These are phyloP conservation scores for Hanseniaspora vineae DNA, from an alignment of 805 yeast species.

Conservation along the genomic window DNA sequence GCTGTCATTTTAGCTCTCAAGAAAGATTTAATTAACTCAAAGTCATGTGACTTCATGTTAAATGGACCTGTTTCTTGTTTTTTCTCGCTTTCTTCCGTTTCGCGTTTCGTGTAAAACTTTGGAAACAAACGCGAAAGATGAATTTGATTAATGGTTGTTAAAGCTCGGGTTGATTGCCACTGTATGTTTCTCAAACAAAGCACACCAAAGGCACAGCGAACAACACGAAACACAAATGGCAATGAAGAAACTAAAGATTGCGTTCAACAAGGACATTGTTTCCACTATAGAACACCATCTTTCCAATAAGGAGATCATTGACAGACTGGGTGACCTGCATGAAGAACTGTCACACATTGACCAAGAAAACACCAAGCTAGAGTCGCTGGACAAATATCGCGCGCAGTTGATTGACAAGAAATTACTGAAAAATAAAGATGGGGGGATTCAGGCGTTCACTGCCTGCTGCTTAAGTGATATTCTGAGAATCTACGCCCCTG, in stretches of 20 bases:
- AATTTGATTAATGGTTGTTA: no score
- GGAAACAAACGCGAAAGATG: no score
- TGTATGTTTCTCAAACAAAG: no score
- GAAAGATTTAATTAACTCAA: no score
- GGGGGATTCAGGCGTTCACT: conserved; percentile 54
- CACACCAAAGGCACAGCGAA: neutral
- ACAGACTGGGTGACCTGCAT: conserved; percentile 43
- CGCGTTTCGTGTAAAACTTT: no score
- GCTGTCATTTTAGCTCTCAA: no score
- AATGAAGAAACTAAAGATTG: conserved; percentile 14
- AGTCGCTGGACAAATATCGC: conserved; percentile 32
- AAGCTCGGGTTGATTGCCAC: no score
- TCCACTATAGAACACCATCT: conserved; percentile 47
- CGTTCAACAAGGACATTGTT: conserved; percentile 35
- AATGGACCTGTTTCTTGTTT: no score
- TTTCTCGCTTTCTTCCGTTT: no score
- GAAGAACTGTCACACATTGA: conserved; percentile 51
- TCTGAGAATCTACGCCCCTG: conserved; percentile 70
- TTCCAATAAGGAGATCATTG: conserved; percentile 46
- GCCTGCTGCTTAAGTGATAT: conserved; percentile 71
- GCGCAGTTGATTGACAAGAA: conserved; percentile 45
- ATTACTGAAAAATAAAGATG: conserved; percentile 44
- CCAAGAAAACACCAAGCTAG: conserved; percentile 43
- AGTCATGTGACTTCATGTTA: no score
- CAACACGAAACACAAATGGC: conserved; percentile 3